Evolutionary conservation across 1,139 yeast species (phyloP), one percentile per base, ranked within the genome.

Genomic region (Cylindricascospora bacillispora): DNA sequence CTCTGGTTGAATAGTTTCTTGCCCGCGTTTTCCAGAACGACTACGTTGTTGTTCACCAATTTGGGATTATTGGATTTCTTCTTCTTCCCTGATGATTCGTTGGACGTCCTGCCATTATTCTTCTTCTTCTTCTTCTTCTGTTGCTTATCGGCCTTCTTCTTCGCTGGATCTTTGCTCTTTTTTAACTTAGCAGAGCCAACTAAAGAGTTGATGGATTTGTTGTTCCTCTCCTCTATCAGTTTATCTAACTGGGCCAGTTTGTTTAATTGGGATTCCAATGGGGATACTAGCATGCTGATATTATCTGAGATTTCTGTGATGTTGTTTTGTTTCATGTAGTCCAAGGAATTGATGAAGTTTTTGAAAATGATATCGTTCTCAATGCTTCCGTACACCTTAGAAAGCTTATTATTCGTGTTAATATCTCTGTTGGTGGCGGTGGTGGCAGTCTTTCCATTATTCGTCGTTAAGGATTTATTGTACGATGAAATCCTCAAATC

Each of bases 21-120:
- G 6, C 54, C 53, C 6, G 53, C 54, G n/a, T 45, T 52, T 27
- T 49, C 55, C n/a, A 49, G 32, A 4, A 49, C 48, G 2, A 48
- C 54, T n/a, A 47, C 35, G 24, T 48, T 49, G 10, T 44, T 39
- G 24, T 41, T 40, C 18, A 32, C 36, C 13, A 13, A 24, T 16
- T 28, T 29, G 13, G 13, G 15, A 6, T 18, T 15, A 5, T 13
- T 17, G 13, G 22, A n/a, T n/a, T 26, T 21, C 13, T 23, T 14
- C 14, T 22, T 24, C 12, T 19, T 21, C 14, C 25, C 28, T 15
- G 16, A 10, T 5, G 15, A n/a, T 7, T 27, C 33, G 11, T 31
- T 20, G 13, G 26, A 24, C 22, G 22, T 29, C 15, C 24, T 30
- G 26, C 28, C 33, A 20, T 31, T 33, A 18, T 39, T 37, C 22